Percentiles rank a stretch among this genome's conserved stretches.
Evolutionary conservation across 164 flowering plant species (phyloP).

Genomic region (Umbilicus rupestris): DNA sequence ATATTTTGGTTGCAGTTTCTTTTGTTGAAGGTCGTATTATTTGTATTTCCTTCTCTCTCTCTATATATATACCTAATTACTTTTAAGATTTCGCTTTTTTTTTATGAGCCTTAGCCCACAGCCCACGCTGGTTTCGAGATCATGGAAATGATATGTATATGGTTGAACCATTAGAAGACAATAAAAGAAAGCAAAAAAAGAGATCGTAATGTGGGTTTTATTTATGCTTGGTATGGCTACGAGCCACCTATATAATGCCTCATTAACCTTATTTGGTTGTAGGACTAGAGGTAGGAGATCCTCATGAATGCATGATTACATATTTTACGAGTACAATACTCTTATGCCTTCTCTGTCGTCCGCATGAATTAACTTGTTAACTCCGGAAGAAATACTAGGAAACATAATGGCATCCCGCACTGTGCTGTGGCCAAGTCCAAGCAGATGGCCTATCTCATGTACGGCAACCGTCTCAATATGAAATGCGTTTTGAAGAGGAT

Average conservation of each 20-base stretch:
- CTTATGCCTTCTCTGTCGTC: not conserved
- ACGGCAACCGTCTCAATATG: not conserved
- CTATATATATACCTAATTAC: too few relatives aligned
- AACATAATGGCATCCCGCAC: not conserved
- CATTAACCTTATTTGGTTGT: not conserved
- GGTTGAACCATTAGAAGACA: too few relatives aligned
- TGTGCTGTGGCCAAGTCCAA: not conserved
- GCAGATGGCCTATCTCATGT: not conserved
- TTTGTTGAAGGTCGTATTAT: too few relatives aligned
- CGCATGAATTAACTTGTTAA: not conserved
- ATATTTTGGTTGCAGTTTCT: too few relatives aligned
- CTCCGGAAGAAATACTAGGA: not conserved
- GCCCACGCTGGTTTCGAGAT: too few relatives aligned
- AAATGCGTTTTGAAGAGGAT: not conserved
- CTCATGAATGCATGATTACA: not conserved
- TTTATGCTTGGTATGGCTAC: not conserved
- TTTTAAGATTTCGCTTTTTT: too few relatives aligned
- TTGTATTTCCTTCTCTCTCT: too few relatives aligned
- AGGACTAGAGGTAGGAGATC: not conserved
- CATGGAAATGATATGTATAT: too few relatives aligned
- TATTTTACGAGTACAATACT: not conserved
- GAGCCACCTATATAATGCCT: too few relatives aligned
- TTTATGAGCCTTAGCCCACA: too few relatives aligned
- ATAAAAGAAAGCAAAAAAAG: too few relatives aligned
- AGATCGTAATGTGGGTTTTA: too few relatives aligned